Conservation (phyloP, 139 green algal species). For the Raphidocelis subcapitata region DNA sequence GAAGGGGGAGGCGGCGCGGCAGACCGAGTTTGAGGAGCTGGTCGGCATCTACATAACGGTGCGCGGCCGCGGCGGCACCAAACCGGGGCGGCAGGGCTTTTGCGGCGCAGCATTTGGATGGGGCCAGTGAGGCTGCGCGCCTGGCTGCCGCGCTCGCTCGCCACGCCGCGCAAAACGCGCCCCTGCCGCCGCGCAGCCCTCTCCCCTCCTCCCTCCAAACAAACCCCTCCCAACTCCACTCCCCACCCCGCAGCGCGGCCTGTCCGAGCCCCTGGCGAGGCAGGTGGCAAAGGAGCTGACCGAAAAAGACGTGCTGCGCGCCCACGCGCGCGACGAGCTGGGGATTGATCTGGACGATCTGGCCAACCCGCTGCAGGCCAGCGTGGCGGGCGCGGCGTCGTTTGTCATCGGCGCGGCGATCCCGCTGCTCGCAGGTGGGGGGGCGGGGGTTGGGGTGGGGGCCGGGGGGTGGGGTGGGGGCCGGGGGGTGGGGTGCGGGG, state of each 20-base stretch:
- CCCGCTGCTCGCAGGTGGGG: conserved; percentile 42
- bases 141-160: too few species aligned
- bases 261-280: conserved; percentile 23
- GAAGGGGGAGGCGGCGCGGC: conserved; percentile 44
- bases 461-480: too few species aligned
- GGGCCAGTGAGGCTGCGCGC: too few species aligned
- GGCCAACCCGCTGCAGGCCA: conserved; percentile 65
- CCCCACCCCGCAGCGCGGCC: conserved; percentile 19
- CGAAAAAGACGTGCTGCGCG: conserved; percentile 70
- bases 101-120: too few species aligned
- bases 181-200: too few species aligned
- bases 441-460: too few species aligned
- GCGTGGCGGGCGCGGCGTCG: conserved; percentile 24
- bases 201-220: too few species aligned
- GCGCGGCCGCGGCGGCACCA: too few species aligned
- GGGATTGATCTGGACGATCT: conserved; percentile 89
- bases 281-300: conserved; percentile 49
- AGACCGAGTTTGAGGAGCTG: conserved; percentile 66
- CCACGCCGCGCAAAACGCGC: too few species aligned
- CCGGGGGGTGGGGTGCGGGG: too few species aligned
- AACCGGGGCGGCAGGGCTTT: too few species aligned
- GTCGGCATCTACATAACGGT: conserved; percentile 10
- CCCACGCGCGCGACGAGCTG: conserved; percentile 85
- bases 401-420: conserved; percentile 39
- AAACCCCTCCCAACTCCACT: too few species aligned